phyloP scores from a whole-genome alignment of 495 filamentous ascomycete species.

The Lindgomyces ingoldianus region DNA sequence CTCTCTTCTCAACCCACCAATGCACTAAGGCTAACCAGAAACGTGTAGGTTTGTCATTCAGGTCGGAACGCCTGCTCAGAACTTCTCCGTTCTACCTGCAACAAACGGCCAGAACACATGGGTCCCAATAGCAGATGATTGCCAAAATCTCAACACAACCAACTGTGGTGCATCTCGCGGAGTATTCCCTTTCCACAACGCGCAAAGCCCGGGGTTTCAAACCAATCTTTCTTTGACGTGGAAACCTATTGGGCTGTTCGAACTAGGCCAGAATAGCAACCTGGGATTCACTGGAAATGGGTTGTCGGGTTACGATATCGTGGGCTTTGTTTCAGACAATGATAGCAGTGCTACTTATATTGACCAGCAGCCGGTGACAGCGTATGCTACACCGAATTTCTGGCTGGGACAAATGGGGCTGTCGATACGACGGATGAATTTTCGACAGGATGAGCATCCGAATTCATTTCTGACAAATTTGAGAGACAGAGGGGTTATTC shows the following conservation, averaged over 20 bases:
- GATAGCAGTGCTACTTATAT: neutral
- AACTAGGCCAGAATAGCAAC: neutral
- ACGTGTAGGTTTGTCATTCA: neutral
- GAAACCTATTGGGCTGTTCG: neutral
- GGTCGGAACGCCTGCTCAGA: neutral
- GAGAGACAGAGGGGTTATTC: neutral
- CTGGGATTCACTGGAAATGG: conserved; percentile 15
- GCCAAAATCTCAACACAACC: neutral
- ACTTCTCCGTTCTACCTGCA: conserved; percentile 1
- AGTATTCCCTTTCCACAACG: neutral
- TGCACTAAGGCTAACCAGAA: neutral
- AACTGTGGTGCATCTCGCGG: neutral
- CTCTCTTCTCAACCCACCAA: neutral
- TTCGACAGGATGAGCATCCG: neutral
- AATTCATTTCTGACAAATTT: neutral
- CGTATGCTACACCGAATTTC: conserved; percentile 1
- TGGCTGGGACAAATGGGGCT: conserved; percentile 8
- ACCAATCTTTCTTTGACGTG: neutral
- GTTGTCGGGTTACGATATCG: conserved; percentile 5
- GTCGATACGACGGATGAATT: neutral
- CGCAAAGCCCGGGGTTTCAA: conserved; percentile 2
- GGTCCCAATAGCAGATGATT: conserved; percentile 1
- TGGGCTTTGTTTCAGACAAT: neutral
- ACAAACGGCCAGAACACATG: neutral
- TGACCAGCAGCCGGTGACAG: conserved; percentile 1